Conservation (phyloP, 2,329 filamentous ascomycete genomes). For the Tetracladium maxilliforme region DNA sequence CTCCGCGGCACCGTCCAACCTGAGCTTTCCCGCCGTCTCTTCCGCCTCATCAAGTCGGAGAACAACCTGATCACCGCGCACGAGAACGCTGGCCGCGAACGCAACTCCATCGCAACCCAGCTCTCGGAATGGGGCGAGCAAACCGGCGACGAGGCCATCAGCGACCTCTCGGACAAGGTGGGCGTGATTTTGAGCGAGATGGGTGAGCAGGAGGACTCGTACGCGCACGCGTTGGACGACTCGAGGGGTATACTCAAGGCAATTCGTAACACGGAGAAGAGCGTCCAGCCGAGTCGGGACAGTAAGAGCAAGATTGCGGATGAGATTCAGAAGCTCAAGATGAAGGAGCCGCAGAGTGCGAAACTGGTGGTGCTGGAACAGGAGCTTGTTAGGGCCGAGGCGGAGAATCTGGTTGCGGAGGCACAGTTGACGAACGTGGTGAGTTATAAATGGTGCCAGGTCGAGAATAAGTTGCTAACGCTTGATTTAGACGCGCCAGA, state of each 20-base stretch:
- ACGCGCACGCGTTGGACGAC: conserved; percentile 78
- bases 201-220: conserved; percentile 83
- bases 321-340: conserved; percentile 82
- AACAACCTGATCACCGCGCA: conserved; percentile 78
- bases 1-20: conserved; percentile 76
- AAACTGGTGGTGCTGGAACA: conserved; percentile 80
- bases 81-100: conserved; percentile 74
- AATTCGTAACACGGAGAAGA: conserved; percentile 89
- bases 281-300: conserved; percentile 83
- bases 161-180: conserved; percentile 88
- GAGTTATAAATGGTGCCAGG: conserved; percentile 18
- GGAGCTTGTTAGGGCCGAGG: conserved; percentile 89
- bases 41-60: conserved; percentile 86
- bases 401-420: conserved; percentile 89
- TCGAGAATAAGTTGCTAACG: neutral
- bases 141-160: conserved; percentile 74
- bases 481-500: conserved; percentile 63
- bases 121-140: conserved; percentile 94
- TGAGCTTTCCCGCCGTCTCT: conserved; percentile 78
- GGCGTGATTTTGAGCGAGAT: conserved; percentile 86
- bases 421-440: conserved; percentile 92
- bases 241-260: conserved; percentile 72
- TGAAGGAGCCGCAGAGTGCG: conserved; percentile 77
- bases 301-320: conserved; percentile 78
- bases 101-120: conserved; percentile 72